These are phyloP conservation scores for Wickerhamomyces hampshirensis DNA, from an alignment of 805 yeast species.

Conservation along the genomic window DNA sequence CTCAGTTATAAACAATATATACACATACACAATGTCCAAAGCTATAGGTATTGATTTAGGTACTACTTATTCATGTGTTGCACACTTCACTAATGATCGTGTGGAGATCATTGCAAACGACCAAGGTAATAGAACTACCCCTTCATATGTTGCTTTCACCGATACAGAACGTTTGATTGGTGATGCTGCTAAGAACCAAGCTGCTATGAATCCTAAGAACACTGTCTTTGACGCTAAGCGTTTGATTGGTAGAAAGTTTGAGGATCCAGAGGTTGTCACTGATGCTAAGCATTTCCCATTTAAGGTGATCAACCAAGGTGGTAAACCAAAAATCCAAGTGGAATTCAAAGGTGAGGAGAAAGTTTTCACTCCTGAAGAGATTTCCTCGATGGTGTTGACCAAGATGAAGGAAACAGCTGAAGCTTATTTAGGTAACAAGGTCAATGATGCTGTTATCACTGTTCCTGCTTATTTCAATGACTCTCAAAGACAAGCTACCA, in stretches of 20 bases:
- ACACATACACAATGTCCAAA: slow-evolving; percentile 38
- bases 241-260: slow-evolving; percentile 80
- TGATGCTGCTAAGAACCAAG: slow-evolving; percentile 98
- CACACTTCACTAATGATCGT: slow-evolving; percentile 76
- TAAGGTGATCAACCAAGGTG: slow-evolving; percentile 68
- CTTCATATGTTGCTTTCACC: slow-evolving; percentile 94
- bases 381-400: slow-evolving; percentile 85
- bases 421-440: slow-evolving; percentile 73
- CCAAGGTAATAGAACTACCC: slow-evolving; percentile 98
- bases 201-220: slow-evolving; percentile 81
- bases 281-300: slow-evolving; percentile 91
- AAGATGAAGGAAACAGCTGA: slow-evolving; percentile 96
- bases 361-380: slow-evolving; percentile 88
- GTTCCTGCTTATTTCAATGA: slow-evolving; percentile 98
- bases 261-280: slow-evolving; percentile 70
- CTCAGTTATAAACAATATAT: background rate
- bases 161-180: slow-evolving; percentile 94
- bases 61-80: slow-evolving; percentile 97
- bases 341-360: slow-evolving; percentile 86
- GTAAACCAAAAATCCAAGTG: slow-evolving; percentile 85
- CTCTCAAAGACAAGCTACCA: slow-evolving; percentile 97
- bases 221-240: slow-evolving; percentile 96
- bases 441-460: slow-evolving; percentile 88
- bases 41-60: slow-evolving; percentile 91
- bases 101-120: slow-evolving; percentile 96